Base-by-base conservation (phyloP, 768 basidiomycete species). In the Chlorophyllum brunneum region DNA sequence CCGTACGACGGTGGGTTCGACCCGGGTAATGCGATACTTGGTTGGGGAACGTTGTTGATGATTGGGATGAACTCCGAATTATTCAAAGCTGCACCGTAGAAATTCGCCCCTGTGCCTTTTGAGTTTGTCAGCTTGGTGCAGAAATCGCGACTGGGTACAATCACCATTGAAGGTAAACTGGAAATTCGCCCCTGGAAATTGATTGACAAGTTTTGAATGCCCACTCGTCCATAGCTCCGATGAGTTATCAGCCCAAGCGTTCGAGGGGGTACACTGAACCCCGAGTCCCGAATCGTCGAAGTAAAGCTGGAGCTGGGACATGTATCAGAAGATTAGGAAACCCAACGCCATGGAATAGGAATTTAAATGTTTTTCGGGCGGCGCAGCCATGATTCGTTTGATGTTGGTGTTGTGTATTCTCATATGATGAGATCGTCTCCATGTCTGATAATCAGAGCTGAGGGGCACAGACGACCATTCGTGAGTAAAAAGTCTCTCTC, bases 1-100 rank as follows among this genome's bases (percentile, higher is more conserved):
- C 50, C 50, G 5, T 51, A 51, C 20, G 50, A 23, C 4, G 50
- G 50, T 3, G 50, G 50, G 33, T 43, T 51, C 16, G 50, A 51
- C 7, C 18, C 11, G 4, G 50, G 50, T 10, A 51, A 24, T 2
- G 49, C 9, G 5, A 23, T 6, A 15, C 1, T n/a, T 6, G 50
- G 22, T 30, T 43, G 40, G 5, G 29, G 22, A 3, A 51, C 5
- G 26, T 51, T 20, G 40, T 51, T 40, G 22, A 51, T 43, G 15
- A 36, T 43, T 4, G 40, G 40, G 3, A 30, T 26, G 40, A 51
- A 51, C 8, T 24, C 20, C 15, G 50, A 34, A 36, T 43, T 39
- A 18, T 51, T 51, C n/a, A 51, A 20, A 2, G 50, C 40, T 7
- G 50, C 23, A 5, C 50, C 50, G 16, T 51, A 29, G 33, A 51